Percentiles rank a stretch among this genome's conserved stretches.
Evolutionary conservation across 139 green algal genomes (phyloP).

Genomic region (Marvania coccoides): DNA sequence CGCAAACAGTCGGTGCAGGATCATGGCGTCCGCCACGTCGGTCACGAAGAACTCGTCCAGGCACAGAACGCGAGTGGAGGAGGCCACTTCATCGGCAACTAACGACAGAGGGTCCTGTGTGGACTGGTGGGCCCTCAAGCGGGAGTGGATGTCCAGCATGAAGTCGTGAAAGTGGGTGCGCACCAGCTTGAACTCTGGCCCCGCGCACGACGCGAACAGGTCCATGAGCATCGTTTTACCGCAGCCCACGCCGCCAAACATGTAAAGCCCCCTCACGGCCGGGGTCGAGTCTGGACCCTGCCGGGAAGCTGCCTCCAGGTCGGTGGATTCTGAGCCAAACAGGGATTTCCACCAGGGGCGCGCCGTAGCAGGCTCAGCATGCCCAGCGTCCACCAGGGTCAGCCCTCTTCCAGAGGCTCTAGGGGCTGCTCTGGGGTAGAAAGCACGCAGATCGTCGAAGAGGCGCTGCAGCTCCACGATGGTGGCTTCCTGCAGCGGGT

Average conservation of each 20-base stretch:
- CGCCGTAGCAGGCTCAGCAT: background rate
- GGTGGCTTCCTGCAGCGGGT: slow-evolving; percentile 65
- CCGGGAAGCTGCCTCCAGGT: background rate
- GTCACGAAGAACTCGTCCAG: slow-evolving; percentile 97
- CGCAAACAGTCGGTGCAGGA: slow-evolving; percentile 82
- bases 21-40: slow-evolving; percentile 93
- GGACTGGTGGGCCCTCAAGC: slow-evolving; percentile 26
- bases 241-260: slow-evolving; percentile 85
- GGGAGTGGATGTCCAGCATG: slow-evolving; percentile 91
- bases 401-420: slow-evolving; percentile 23
- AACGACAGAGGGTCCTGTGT: slow-evolving; percentile 56
- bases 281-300: background rate
- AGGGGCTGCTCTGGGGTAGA: background rate
- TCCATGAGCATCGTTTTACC: slow-evolving; percentile 99
- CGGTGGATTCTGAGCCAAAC: slow-evolving; percentile 5
- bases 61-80: slow-evolving; percentile 63
- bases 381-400: slow-evolving; percentile 39
- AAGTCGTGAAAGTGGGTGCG: slow-evolving; percentile 97
- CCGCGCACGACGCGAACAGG: slow-evolving; percentile 62
- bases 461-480: slow-evolving; percentile 56
- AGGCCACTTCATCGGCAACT: slow-evolving; percentile 60
- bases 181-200: slow-evolving; percentile 53
- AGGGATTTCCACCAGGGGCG: slow-evolving; percentile 8
- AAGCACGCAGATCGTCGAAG: slow-evolving; percentile 38
- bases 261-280: slow-evolving; percentile 69